Conservation (phyloP, 169 alveolate genomes). For the Miamiensis avidus region DNA sequence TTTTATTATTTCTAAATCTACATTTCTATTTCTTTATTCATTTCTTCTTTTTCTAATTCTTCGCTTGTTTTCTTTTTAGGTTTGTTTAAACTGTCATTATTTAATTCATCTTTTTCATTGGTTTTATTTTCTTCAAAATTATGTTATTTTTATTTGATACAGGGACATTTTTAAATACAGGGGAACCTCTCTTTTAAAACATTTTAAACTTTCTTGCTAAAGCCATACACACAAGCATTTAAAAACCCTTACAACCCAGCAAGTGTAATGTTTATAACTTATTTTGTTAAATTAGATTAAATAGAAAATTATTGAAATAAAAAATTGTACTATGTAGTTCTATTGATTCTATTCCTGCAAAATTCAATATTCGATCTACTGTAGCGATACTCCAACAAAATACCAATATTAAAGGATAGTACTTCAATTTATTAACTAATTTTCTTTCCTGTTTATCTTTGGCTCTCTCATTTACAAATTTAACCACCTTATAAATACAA, state of each 20-base stretch:
- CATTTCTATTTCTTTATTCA: no score
- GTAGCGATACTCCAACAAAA: slow-evolving; percentile 27
- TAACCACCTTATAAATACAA: slow-evolving; percentile 10
- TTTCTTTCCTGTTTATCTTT: slow-evolving; percentile 13
- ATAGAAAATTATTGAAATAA: background rate
- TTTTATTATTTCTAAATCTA: no score
- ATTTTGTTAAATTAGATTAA: background rate
- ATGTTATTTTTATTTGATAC: no score
- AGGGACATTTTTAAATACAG: no score
- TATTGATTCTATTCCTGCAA: background rate
- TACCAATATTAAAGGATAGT: slow-evolving; percentile 7
- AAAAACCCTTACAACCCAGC: slow-evolving; percentile 25
- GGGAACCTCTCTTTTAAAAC: no score
- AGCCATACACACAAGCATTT: slow-evolving; percentile 25
- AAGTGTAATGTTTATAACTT: slow-evolving; percentile 8
- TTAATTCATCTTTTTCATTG: no score
- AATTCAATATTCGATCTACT: slow-evolving; percentile 9
- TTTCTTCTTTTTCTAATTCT: no score
- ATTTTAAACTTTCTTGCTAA: slow-evolving; percentile 10
- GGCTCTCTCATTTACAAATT: slow-evolving; percentile 5
- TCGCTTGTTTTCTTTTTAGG: no score
- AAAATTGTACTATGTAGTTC: background rate
- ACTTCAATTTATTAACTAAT: slow-evolving; percentile 5
- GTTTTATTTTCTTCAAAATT: no score
- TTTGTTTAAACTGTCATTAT: no score